Conservation (phyloP, 495 filamentous ascomycete genomes). For the Penicillium pancosmium region DNA sequence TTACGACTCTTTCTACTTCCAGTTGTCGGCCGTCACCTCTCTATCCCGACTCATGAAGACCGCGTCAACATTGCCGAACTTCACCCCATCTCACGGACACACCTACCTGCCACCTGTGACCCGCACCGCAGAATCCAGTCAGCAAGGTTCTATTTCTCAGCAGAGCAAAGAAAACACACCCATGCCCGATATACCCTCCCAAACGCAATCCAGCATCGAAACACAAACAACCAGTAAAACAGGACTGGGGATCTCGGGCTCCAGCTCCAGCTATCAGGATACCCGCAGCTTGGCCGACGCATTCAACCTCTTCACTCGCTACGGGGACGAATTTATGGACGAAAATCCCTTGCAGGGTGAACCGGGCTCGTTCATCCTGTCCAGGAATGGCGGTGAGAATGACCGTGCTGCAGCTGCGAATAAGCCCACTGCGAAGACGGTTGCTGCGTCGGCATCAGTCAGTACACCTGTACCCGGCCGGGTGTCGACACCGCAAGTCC, state of each 20-base stretch:
- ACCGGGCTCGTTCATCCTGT: constrained; percentile 83
- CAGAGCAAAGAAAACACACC: constrained; percentile 65
- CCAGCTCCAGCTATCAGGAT: constrained; percentile 42
- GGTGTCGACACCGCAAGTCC: constrained; percentile 42
- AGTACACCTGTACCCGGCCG: constrained; percentile 24
- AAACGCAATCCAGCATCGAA: constrained; percentile 20
- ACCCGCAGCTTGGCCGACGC: constrained; percentile 67
- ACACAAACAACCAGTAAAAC: constrained; percentile 37
- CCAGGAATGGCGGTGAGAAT: constrained; percentile 43
- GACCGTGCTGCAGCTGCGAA: constrained; percentile 12
- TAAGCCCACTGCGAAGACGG: constrained; percentile 19
- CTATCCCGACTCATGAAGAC: constrained; percentile 69
- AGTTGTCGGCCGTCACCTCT: constrained; percentile 63
- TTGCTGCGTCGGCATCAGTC: constrained; percentile 7
- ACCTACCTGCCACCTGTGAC: constrained; percentile 63
- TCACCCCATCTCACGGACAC: constrained; percentile 74
- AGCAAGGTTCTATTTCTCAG: constrained; percentile 35
- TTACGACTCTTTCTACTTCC: background rate
- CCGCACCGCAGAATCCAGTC: constrained; percentile 40
- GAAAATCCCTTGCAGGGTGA: constrained; percentile 85
- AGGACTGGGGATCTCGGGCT: constrained; percentile 36
- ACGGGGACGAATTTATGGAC: constrained; percentile 84
- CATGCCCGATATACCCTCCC: constrained; percentile 49
- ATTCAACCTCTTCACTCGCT: constrained; percentile 63
- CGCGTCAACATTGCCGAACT: constrained; percentile 65